phyloP scores from a whole-genome alignment of 441 rosid genomes.

The Cnidoscolus chayamansa region DNA sequence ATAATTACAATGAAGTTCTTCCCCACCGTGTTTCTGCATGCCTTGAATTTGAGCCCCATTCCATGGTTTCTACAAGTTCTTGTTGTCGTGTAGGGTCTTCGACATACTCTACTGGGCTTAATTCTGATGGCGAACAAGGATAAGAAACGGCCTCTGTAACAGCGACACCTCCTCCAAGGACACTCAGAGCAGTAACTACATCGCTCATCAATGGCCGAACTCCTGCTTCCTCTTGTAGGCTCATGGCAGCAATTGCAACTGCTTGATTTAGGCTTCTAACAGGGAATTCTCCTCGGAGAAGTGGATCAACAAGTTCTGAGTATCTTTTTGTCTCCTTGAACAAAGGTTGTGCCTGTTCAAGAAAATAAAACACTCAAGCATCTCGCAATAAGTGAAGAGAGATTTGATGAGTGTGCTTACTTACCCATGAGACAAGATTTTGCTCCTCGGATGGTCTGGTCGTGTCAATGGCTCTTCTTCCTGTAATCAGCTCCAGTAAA shows the following conservation, averaged over 20 bases:
- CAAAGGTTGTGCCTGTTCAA: constrained; percentile 60
- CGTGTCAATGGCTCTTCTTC: too few species aligned
- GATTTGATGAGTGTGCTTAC: too few species aligned
- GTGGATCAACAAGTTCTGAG: constrained; percentile 64
- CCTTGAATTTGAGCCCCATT: not conserved
- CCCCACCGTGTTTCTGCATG: not conserved
- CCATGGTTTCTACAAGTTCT: not conserved
- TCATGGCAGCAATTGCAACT: constrained; percentile 80
- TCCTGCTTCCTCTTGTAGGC: constrained; percentile 66
- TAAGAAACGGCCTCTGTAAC: not conserved
- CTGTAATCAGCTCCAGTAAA: too few species aligned
- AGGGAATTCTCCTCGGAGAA: constrained; percentile 49
- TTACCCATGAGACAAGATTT: too few species aligned
- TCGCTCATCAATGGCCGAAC: constrained; percentile 74
- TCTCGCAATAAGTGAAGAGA: too few species aligned
- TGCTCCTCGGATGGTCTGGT: too few species aligned
- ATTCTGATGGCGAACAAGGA: not conserved
- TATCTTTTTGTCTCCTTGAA: constrained; percentile 63
- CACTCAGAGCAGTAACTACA: constrained; percentile 64
- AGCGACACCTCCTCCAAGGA: constrained; percentile 39
- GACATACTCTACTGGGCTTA: too few species aligned
- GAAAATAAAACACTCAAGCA: not conserved
- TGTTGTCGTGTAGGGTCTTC: not conserved
- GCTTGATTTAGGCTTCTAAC: constrained; percentile 64
- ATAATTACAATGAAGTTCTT: not conserved